Evolutionary conservation across 192 early-diverging fungal species (phyloP).

Genomic region (Podila minutissima): DNA sequence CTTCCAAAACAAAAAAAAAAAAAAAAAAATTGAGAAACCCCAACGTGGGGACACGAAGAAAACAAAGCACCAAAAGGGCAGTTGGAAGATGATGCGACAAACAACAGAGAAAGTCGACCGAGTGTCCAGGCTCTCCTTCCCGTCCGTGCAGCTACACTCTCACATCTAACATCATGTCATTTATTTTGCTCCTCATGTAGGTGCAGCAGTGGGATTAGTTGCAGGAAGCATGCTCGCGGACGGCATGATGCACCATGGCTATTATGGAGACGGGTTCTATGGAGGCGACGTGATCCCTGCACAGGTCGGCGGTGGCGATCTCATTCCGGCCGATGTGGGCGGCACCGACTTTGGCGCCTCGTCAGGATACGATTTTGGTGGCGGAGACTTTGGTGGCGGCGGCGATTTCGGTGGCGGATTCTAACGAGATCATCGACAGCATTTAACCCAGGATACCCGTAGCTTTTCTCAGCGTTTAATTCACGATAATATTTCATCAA

Average conservation of each 20-base stretch:
- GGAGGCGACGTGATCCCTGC: slow-evolving; percentile 27
- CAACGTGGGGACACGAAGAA: background rate
- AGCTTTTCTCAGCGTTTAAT: too few species aligned
- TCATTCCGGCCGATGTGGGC: background rate
- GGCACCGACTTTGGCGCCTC: background rate
- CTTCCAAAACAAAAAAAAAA: background rate
- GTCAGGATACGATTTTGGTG: background rate
- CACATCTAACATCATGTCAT: background rate
- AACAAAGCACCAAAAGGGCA: background rate
- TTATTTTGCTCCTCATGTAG: background rate
- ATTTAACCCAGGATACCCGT: too few species aligned
- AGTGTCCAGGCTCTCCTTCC: too few species aligned
- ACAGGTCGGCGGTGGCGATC: slow-evolving; percentile 1
- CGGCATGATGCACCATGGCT: slow-evolving; percentile 12
- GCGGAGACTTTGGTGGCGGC: slow-evolving; percentile 10
- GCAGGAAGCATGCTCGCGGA: slow-evolving; percentile 20
- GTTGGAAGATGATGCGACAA: slow-evolving; percentile 8
- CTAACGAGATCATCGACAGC: too few species aligned
- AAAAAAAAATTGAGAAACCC: background rate
- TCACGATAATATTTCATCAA: too few species aligned
- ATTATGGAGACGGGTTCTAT: slow-evolving; percentile 3
- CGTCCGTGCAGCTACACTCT: too few species aligned
- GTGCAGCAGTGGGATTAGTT: slow-evolving; percentile 36
- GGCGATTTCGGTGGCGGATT: slow-evolving; percentile 29
- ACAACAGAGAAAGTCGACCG: too few species aligned